Conservation (phyloP, 495 filamentous ascomycete species). For the Aspergillus kassunensis region DNA sequence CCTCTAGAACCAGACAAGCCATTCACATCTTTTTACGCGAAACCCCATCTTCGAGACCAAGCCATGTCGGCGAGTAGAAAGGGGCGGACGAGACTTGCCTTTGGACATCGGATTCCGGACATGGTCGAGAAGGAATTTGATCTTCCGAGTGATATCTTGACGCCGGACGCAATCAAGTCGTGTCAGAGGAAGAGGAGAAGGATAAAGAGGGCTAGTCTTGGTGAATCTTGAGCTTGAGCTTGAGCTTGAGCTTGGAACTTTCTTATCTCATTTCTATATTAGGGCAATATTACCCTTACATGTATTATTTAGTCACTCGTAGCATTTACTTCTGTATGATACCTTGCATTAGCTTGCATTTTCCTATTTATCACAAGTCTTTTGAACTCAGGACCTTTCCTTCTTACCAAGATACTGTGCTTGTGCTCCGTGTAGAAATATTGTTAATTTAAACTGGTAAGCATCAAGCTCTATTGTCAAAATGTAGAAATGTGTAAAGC, state of each 20-base stretch:
- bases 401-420: too few species aligned
- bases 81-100: conserved; percentile 58
- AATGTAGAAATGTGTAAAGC: neutral
- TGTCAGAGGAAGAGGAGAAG: conserved; percentile 58
- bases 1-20: conserved; percentile 46
- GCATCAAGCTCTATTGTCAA: neutral
- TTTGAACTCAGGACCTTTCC: too few species aligned
- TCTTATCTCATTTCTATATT: neutral
- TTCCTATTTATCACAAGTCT: neutral
- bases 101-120: conserved; percentile 80
- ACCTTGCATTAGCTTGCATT: neutral
- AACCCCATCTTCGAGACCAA: conserved; percentile 69
- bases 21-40: conserved; percentile 81
- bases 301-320: too few species aligned
- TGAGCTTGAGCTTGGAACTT: neutral
- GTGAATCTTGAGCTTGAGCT: conserved; percentile 15
- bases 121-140: conserved; percentile 64
- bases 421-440: too few species aligned
- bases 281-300: too few species aligned
- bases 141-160: conserved; percentile 65
- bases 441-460: neutral
- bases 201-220: conserved; percentile 36
- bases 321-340: neutral
- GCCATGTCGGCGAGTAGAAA: conserved; percentile 62
- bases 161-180: conserved; percentile 61